Conservation (phyloP, 2,329 filamentous ascomycete species). For the Alternaria incomplexa region DNA sequence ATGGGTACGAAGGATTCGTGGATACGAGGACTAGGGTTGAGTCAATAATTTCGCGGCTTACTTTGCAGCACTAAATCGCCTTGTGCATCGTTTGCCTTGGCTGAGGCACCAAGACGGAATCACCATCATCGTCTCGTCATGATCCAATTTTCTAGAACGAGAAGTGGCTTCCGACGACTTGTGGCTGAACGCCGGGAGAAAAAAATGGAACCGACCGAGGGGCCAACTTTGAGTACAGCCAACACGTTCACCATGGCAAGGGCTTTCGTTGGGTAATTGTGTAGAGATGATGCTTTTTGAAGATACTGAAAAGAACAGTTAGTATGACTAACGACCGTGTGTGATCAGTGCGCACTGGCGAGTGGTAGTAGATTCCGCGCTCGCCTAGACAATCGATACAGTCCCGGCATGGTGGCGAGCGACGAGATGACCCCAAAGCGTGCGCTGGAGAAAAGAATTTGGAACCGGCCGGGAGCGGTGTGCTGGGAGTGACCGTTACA, state of each 20-base stretch:
- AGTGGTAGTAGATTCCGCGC: not conserved
- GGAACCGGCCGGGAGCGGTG: conserved; percentile 34
- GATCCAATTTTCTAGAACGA: not conserved
- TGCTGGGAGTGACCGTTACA: conserved; percentile 30
- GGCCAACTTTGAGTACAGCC: not conserved
- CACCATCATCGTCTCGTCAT: conserved; percentile 1
- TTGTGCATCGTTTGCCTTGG: conserved; percentile 1
- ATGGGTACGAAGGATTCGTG: conserved; percentile 5
- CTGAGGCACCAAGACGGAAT: conserved; percentile 8
- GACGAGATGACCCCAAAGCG: not conserved
- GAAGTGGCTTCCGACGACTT: conserved; percentile 8
- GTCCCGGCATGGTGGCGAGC: conserved; percentile 29
- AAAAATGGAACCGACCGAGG: not conserved
- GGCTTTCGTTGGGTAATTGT: conserved; percentile 1
- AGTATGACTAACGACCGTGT: not conserved
- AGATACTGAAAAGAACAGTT: not conserved
- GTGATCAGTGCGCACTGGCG: not conserved
- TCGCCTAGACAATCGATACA: not conserved
- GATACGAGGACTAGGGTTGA: conserved; percentile 19
- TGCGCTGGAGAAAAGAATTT: conserved; percentile 2
- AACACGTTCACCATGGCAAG: not conserved
- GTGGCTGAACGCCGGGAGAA: conserved; percentile 3
- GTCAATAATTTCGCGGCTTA: conserved; percentile 27
- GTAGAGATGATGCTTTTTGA: not conserved
- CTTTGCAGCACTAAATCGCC: conserved; percentile 12